Evolutionary conservation across 345 rosid genomes (phyloP).

Genomic region (Aegle marmelos): DNA sequence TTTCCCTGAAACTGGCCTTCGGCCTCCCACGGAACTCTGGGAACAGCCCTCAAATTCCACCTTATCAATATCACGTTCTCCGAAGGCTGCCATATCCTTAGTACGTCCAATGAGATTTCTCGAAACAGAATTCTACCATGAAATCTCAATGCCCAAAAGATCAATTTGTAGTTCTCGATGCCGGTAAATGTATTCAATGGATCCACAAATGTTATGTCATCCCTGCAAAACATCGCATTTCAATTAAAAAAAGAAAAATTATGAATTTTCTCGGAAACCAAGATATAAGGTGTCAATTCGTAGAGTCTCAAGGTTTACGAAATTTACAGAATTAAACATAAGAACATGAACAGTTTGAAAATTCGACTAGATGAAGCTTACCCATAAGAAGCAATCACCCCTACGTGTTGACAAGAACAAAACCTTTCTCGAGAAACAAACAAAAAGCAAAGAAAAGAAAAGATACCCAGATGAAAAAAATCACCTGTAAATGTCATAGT

Average conservation of each 20-base stretch:
- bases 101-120: slow-evolving; percentile 76
- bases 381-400: background rate
- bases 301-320: background rate
- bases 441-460: background rate
- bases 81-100: slow-evolving; percentile 94
- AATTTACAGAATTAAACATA: background rate
- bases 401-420: background rate
- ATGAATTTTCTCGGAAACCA: background rate
- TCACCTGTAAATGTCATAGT: slow-evolving; percentile 84
- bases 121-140: slow-evolving; percentile 83
- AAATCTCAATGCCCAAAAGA: slow-evolving; percentile 90
- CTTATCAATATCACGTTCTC: slow-evolving; percentile 87
- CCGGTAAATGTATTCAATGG: slow-evolving; percentile 83
- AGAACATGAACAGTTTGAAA: background rate
- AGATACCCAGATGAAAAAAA: slow-evolving; percentile 29
- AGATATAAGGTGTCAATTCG: background rate
- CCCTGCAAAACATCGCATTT: slow-evolving; percentile 42
- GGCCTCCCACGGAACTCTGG: slow-evolving; percentile 97
- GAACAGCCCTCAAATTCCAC: slow-evolving; percentile 89
- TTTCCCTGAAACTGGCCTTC: slow-evolving; percentile 90
- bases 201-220: slow-evolving; percentile 73
- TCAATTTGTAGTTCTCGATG: slow-evolving; percentile 70
- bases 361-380: background rate
- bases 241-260: background rate
- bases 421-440: background rate